Conservation (phyloP, 176 grass and related monocot species). For the Pontederia crassipes region DNA sequence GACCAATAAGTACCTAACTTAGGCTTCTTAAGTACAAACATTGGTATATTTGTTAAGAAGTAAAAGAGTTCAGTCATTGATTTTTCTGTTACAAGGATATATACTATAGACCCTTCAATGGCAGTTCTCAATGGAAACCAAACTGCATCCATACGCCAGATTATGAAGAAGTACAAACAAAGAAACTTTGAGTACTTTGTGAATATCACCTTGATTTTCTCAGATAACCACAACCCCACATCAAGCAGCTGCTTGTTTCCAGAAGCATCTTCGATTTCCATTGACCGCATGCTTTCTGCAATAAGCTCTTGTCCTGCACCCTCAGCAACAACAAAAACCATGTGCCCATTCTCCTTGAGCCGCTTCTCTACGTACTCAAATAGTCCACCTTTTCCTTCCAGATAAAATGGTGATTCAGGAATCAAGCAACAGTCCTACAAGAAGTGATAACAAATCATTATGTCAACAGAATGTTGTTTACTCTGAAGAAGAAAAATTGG, state of each 20-base stretch:
- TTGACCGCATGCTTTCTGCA: constrained; percentile 5
- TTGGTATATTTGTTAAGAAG: no score
- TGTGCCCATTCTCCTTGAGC: constrained; percentile 13
- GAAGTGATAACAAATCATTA: not conserved
- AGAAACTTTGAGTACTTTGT: not conserved
- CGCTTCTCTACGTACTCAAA: constrained; percentile 14
- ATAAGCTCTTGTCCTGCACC: constrained; percentile 15
- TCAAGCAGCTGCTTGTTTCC: constrained; percentile 14
- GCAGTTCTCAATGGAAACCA: no score
- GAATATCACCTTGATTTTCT: constrained; percentile 7
- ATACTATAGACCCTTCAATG: no score
- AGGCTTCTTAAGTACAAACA: not conserved
- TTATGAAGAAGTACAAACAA: not conserved
- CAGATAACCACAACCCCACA: constrained; percentile 13
- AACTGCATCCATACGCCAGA: not conserved
- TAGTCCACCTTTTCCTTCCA: constrained; percentile 15
- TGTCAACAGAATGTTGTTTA: not conserved
- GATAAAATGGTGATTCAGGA: constrained; percentile 14
- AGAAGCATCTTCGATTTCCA: constrained; percentile 5
- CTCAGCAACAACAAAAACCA: constrained; percentile 16
- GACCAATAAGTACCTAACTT: not conserved
- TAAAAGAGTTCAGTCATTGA: no score
- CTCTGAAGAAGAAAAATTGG: not conserved
- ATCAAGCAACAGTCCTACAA: constrained; percentile 11
- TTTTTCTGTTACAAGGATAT: no score